These are phyloP conservation scores for Triticum monococcum DNA, from an alignment of 176 grass and related monocot species.

Conservation along the genomic window DNA sequence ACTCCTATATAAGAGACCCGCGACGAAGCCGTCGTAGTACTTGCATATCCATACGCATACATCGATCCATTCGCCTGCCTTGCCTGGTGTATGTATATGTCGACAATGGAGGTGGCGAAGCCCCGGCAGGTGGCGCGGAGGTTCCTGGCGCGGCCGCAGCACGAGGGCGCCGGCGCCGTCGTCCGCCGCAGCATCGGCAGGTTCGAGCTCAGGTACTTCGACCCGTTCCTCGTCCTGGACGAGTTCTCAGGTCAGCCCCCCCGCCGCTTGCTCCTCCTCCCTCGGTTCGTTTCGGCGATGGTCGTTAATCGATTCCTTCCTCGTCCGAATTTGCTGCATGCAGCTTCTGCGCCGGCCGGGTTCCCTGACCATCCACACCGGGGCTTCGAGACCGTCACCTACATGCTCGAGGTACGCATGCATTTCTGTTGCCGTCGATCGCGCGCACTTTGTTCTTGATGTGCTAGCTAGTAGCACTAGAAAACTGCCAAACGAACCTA, in stretches of 20 bases:
- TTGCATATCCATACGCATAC: not conserved
- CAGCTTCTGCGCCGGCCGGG: conserved; percentile 80
- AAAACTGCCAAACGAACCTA: not conserved
- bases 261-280: not conserved
- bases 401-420: conserved; percentile 83
- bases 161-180: conserved; percentile 79
- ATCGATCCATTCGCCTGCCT: not conserved
- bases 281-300: not conserved
- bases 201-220: conserved; percentile 93
- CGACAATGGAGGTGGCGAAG: conserved; percentile 33
- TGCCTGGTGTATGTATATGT: not conserved
- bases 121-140: conserved; percentile 75
- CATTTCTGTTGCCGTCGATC: not conserved
- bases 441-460: not conserved
- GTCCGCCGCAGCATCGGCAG: conserved; percentile 96
- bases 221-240: conserved; percentile 89
- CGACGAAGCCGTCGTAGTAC: not conserved
- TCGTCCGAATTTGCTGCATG: not conserved
- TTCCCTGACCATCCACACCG: conserved; percentile 98
- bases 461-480: not conserved
- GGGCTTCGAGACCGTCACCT: conserved; percentile 98
- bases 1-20: not conserved
- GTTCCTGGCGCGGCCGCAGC: conserved; percentile 77
- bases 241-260: conserved; percentile 81
- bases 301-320: not conserved